Conservation (phyloP, 2,329 filamentous ascomycete genomes). For the Phialophora expanda region DNA sequence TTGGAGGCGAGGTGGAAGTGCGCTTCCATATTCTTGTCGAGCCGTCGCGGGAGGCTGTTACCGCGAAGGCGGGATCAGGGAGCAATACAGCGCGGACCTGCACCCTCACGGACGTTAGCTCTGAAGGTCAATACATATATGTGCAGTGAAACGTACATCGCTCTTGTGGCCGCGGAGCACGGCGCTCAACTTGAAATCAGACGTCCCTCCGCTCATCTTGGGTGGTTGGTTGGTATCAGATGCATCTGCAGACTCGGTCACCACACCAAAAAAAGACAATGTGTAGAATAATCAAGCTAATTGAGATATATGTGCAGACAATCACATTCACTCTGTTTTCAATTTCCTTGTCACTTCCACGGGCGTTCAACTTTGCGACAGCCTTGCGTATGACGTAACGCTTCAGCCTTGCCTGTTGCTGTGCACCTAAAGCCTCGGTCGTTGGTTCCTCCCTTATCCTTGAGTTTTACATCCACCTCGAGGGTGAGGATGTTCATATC, state of each 20-base stretch:
- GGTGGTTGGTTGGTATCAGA: neutral
- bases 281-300: neutral
- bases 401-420: neutral
- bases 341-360: neutral
- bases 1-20: constrained; percentile 66
- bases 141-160: constrained; percentile 66
- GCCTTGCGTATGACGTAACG: constrained; percentile 2
- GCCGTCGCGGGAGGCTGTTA: constrained; percentile 90
- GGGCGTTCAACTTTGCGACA: neutral
- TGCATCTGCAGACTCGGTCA: constrained; percentile 10
- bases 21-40: constrained; percentile 87
- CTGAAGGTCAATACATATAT: constrained; percentile 34
- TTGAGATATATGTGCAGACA: neutral
- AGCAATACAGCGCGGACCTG: constrained; percentile 89
- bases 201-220: constrained; percentile 24
- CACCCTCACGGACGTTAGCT: constrained; percentile 29
- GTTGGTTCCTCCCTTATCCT: neutral
- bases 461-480: neutral
- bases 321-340: neutral
- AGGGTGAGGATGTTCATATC: neutral
- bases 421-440: neutral
- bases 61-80: constrained; percentile 70
- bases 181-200: constrained; percentile 76
- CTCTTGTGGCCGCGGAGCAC: constrained; percentile 87
- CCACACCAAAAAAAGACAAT: neutral